phyloP scores from a whole-genome alignment of 345 rosid genomes.

The Orychophragmus violaceus region DNA sequence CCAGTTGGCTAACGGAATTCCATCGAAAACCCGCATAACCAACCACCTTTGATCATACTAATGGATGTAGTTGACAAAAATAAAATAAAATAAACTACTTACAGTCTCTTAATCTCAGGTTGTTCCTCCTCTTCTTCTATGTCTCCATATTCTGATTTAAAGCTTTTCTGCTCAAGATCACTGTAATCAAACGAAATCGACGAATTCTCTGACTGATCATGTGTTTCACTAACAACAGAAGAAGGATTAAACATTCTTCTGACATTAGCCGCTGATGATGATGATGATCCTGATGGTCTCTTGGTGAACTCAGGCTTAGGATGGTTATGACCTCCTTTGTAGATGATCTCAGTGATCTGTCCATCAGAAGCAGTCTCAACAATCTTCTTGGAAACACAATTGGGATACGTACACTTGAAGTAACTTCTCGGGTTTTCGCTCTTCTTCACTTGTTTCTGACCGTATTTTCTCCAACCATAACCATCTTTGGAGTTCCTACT shows the following conservation, averaged over 20 bases:
- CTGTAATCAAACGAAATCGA: slow-evolving; percentile 65
- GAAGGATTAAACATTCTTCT: slow-evolving; percentile 32
- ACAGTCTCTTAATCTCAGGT: slow-evolving; percentile 81
- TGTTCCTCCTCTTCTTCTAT: slow-evolving; percentile 72
- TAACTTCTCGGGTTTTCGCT: slow-evolving; percentile 96
- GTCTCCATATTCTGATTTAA: slow-evolving; percentile 50
- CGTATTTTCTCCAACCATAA: slow-evolving; percentile 94
- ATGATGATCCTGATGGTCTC: slow-evolving; percentile 48
- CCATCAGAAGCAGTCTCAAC: slow-evolving; percentile 88
- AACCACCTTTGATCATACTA: no score
- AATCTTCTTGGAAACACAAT: slow-evolving; percentile 88
- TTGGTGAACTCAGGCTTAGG: slow-evolving; percentile 84
- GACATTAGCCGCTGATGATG: slow-evolving; percentile 19
- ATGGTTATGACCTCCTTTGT: slow-evolving; percentile 91
- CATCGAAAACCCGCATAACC: no score
- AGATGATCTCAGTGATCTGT: slow-evolving; percentile 90
- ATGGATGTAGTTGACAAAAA: no score
- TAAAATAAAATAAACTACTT: no score
- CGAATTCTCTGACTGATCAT: slow-evolving; percentile 73
- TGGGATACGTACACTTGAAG: slow-evolving; percentile 90
- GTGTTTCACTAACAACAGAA: slow-evolving; percentile 33
- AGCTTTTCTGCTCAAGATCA: slow-evolving; percentile 61
- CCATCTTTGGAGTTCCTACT: slow-evolving; percentile 78
- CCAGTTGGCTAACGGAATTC: no score
- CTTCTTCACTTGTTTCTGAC: slow-evolving; percentile 93